Evolutionary conservation across 768 basidiomycete species (phyloP).

Genomic region (Wakefieldia striispora): DNA sequence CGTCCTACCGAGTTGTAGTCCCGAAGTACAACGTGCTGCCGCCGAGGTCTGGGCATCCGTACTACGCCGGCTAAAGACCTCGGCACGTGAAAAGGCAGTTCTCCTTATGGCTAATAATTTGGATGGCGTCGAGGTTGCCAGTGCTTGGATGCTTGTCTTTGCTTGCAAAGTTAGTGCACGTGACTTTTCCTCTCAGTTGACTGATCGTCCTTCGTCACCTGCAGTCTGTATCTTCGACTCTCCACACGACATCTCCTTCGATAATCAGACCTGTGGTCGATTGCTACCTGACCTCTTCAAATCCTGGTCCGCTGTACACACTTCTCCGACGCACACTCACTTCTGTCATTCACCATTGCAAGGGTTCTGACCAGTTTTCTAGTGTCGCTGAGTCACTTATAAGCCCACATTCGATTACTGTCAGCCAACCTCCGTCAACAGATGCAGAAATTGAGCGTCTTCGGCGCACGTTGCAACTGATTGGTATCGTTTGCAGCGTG

Average conservation of each 20-base stretch:
- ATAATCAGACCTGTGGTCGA: slow-evolving; percentile 59
- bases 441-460: slow-evolving; percentile 37
- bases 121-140: slow-evolving; percentile 56
- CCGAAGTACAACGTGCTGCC: slow-evolving; percentile 72
- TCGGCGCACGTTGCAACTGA: slow-evolving; percentile 53
- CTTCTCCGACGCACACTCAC: slow-evolving; percentile 74
- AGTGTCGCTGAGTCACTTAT: slow-evolving; percentile 54
- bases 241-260: slow-evolving; percentile 73
- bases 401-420: slow-evolving; percentile 32
- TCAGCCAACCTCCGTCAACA: slow-evolving; percentile 1
- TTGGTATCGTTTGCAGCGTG: slow-evolving; percentile 56
- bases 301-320: slow-evolving; percentile 44
- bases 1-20: slow-evolving; percentile 55
- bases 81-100: slow-evolving; percentile 55
- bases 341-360: slow-evolving; percentile 81
- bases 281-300: slow-evolving; percentile 46
- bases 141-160: slow-evolving; percentile 72
- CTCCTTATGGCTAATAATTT: slow-evolving; percentile 50
- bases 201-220: background rate
- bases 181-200: slow-evolving; percentile 4
- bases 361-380: slow-evolving; percentile 61
- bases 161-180: slow-evolving; percentile 64
- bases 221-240: slow-evolving; percentile 77
- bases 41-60: slow-evolving; percentile 88
- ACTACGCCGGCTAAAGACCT: slow-evolving; percentile 66